These are phyloP conservation scores for Pestalotiopsis sp. DNA, from an alignment of 2,329 filamentous ascomycete species.

Conservation along the genomic window DNA sequence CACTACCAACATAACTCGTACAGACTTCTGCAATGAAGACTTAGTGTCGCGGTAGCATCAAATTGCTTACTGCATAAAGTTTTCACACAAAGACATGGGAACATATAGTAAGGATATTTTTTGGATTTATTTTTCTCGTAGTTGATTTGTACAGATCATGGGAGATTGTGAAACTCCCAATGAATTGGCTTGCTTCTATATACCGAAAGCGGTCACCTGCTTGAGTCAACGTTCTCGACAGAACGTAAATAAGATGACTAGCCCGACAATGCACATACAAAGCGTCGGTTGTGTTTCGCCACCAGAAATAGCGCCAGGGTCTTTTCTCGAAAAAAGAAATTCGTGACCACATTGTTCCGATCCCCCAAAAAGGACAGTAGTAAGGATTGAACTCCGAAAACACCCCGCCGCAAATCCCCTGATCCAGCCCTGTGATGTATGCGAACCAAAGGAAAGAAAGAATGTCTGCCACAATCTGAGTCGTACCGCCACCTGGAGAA, in stretches of 20 bases:
- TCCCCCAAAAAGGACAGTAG: neutral
- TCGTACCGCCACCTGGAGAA: slow-evolving; percentile 14
- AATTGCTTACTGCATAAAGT: too few relatives aligned
- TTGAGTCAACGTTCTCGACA: neutral
- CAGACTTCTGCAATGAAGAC: too few relatives aligned
- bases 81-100: neutral
- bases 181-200: neutral
- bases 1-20: too few relatives aligned
- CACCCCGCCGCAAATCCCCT: slow-evolving; percentile 3
- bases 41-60: too few relatives aligned
- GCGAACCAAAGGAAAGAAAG: slow-evolving; percentile 17
- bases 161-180: neutral
- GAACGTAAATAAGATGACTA: neutral
- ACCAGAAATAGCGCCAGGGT: neutral
- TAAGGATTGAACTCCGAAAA: neutral
- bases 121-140: neutral
- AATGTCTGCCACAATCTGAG: slow-evolving; percentile 15
- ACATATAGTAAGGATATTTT: neutral
- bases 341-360: neutral
- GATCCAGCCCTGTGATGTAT: slow-evolving; percentile 21
- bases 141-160: neutral
- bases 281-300: neutral
- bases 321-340: neutral
- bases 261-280: neutral
- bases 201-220: neutral